A percentile compares a stretch with the other conserved stretches of the same genome.
phyloP scores from a whole-genome alignment of 2,329 filamentous ascomycete genomes.

The Madurella mycetomatis region DNA sequence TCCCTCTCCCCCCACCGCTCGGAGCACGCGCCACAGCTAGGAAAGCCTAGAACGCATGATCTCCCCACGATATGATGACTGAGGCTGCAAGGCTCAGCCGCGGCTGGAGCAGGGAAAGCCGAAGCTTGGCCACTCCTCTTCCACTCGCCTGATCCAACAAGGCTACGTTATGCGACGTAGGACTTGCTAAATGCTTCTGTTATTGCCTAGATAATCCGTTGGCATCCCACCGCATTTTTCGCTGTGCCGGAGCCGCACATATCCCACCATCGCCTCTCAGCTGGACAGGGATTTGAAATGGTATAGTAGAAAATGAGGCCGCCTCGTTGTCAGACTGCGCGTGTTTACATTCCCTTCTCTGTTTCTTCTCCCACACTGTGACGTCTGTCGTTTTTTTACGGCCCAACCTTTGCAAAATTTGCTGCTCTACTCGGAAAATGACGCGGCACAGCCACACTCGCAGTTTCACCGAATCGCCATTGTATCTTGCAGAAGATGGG shows the following conservation, averaged over 20 bases:
- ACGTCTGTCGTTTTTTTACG: neutral
- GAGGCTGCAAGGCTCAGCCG: neutral
- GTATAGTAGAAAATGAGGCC: neutral
- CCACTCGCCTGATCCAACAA: no score
- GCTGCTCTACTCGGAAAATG: neutral
- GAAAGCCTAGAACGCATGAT: no score
- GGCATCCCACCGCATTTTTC: neutral
- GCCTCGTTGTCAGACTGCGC: neutral
- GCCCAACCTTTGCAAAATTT: neutral
- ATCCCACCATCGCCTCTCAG: neutral
- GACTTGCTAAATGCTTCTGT: neutral
- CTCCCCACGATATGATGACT: neutral
- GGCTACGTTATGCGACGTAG: no score
- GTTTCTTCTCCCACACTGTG: neutral
- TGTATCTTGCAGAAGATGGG: neutral
- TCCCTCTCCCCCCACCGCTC: no score
- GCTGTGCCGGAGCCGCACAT: slow-evolving; percentile 4
- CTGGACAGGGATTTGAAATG: neutral
- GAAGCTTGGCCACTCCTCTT: neutral
- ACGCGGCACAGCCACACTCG: neutral
- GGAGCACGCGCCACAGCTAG: no score
- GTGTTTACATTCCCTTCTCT: neutral
- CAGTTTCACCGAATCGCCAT: neutral
- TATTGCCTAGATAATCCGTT: neutral
- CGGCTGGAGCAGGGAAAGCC: no score